Percentiles rank a stretch among this genome's conserved stretches.
Evolutionary conservation across 257 asterid genomes (phyloP).

Genomic region (Nicotiana undulata): DNA sequence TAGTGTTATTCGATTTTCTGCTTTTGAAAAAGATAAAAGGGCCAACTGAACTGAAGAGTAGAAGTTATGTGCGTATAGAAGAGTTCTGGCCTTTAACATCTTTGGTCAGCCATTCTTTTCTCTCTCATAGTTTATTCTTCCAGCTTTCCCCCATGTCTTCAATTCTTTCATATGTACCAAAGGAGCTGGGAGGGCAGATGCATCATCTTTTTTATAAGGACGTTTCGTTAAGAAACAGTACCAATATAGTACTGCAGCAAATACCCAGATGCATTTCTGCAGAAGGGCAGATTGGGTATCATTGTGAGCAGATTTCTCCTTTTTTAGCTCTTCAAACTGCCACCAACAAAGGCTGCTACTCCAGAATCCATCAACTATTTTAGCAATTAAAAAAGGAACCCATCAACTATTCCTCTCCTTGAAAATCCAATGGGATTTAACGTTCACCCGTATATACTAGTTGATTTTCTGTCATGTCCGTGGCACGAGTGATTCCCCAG

Average conservation of each 20-base stretch:
- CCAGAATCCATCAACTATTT: background rate
- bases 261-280: too few species aligned
- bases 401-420: background rate
- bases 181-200: background rate
- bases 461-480: background rate
- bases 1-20: background rate
- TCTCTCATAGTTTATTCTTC: background rate
- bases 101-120: background rate
- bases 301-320: background rate
- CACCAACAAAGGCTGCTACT: background rate
- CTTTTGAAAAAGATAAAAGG: too few species aligned
- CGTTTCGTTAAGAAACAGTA: too few species aligned
- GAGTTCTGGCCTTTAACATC: background rate
- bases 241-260: too few species aligned
- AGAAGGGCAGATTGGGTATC: background rate
- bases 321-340: background rate
- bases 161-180: background rate
- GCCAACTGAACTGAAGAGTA: background rate
- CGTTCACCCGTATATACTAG: background rate
- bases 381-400: background rate
- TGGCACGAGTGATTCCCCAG: background rate
- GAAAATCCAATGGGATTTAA: background rate
- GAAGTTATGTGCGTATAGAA: background rate
- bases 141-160: background rate
- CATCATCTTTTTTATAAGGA: too few species aligned